Conservation (phyloP, 1,284 basidiomycete genomes). For the Austroboletus novae-zelandiae region DNA sequence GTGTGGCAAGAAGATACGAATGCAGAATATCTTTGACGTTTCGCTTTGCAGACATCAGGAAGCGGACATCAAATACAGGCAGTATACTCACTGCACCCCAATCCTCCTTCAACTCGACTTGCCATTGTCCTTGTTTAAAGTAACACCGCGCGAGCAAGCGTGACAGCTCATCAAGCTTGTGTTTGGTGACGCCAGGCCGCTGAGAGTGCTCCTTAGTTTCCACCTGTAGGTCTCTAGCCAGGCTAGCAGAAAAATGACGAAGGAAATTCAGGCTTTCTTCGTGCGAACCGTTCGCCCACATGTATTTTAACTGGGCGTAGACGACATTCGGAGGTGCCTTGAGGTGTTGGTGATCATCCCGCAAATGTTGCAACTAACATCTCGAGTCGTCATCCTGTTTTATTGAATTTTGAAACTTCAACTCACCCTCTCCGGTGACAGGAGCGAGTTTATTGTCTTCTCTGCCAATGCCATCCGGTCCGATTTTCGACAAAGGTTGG, state of each 20-base stretch:
- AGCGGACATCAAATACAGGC: conserved; percentile 4
- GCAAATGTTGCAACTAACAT: conserved; percentile 37
- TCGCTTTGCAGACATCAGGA: conserved; percentile 43
- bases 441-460: conserved; percentile 93
- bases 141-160: conserved; percentile 94
- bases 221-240: conserved; percentile 73
- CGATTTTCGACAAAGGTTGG: conserved; percentile 84
- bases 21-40: conserved; percentile 81
- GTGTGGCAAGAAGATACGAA: conserved; percentile 86
- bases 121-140: conserved; percentile 97
- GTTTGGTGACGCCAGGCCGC: conserved; percentile 52
- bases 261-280: conserved; percentile 86
- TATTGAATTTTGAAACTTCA: conserved; percentile 8
- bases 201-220: conserved; percentile 48
- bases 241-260: conserved; percentile 78
- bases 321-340: conserved; percentile 95
- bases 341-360: conserved; percentile 54
- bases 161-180: conserved; percentile 75
- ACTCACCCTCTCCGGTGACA: conserved; percentile 63
- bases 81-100: conserved; percentile 68
- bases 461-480: conserved; percentile 89
- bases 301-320: conserved; percentile 95
- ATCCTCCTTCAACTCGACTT: conserved; percentile 73
- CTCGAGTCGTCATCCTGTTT: conserved; percentile 2
- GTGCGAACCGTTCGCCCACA: conserved; percentile 87